phyloP scores from a whole-genome alignment of 139 green algal species.

The Closterium sp. region DNA sequence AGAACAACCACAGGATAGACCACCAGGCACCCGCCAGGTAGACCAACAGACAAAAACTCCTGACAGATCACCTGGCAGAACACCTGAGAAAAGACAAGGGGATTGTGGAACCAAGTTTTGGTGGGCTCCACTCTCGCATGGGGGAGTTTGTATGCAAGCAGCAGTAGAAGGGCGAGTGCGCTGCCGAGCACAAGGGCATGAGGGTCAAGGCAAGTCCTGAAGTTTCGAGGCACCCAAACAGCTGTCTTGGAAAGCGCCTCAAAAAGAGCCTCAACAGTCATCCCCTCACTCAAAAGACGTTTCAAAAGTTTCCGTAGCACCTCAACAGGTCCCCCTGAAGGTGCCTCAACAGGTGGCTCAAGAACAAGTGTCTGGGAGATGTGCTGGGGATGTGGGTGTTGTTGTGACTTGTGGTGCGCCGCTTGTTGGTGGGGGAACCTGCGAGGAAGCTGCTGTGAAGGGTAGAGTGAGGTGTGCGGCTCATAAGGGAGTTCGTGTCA shows the following conservation, averaged over 20 bases:
- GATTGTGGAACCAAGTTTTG: not conserved
- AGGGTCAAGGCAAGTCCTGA: not conserved
- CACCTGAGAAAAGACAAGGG: not conserved
- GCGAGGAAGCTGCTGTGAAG: not conserved
- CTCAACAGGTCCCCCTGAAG: too few species aligned
- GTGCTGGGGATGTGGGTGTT: not conserved
- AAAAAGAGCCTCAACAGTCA: too few species aligned
- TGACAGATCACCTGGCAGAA: not conserved
- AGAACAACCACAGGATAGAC: not conserved
- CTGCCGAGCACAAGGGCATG: not conserved
- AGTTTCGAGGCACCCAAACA: too few species aligned
- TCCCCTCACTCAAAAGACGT: too few species aligned
- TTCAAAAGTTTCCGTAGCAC: too few species aligned
- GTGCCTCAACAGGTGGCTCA: too few species aligned
- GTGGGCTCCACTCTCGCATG: not conserved
- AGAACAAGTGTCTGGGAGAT: too few species aligned
- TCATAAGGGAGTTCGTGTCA: not conserved
- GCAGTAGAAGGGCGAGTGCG: not conserved
- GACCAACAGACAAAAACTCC: not conserved
- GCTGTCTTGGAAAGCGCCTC: too few species aligned
- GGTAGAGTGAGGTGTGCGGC: not conserved
- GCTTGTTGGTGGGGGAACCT: not conserved
- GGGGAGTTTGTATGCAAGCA: not conserved
- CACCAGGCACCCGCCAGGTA: not conserved
- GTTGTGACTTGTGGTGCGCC: not conserved